Evolutionary conservation across 2,329 filamentous ascomycete species (phyloP).

Genomic region (Alternaria arborescens): DNA sequence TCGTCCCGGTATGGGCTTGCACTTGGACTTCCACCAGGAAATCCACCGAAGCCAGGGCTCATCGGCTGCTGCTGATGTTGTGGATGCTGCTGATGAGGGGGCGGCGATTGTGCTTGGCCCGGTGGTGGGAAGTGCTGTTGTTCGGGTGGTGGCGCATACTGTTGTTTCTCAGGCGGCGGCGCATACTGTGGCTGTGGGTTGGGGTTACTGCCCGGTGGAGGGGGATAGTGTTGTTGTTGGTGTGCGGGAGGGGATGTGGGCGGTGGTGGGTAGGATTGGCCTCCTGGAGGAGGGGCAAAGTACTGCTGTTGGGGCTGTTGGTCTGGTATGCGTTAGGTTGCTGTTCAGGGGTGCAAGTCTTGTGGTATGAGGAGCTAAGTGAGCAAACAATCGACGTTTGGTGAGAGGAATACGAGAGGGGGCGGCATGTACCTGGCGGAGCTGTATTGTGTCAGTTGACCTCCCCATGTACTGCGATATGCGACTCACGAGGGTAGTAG

Average conservation of each 20-base stretch:
- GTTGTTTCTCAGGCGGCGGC: constrained; percentile 41
- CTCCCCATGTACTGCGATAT: neutral
- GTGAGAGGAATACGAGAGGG: neutral
- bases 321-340: constrained; percentile 27
- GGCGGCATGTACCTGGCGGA: constrained; percentile 37
- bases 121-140: constrained; percentile 42
- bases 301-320: constrained; percentile 47
- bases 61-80: constrained; percentile 29
- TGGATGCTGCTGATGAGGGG: constrained; percentile 25
- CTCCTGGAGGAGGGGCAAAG: constrained; percentile 50
- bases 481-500: constrained; percentile 47
- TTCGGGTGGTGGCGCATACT: constrained; percentile 46
- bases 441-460: constrained; percentile 34
- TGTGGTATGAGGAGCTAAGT: neutral
- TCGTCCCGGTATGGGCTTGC: constrained; percentile 28
- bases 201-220: constrained; percentile 32
- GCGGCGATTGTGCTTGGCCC: constrained; percentile 29
- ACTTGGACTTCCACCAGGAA: constrained; percentile 35
- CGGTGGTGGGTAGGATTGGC: constrained; percentile 48
- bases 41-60: constrained; percentile 40
- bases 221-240: constrained; percentile 45
- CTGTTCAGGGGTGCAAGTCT: neutral
- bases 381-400: neutral
- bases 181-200: constrained; percentile 37
- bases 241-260: constrained; percentile 43